Evolutionary conservation across 2,329 filamentous ascomycete species (phyloP).

Genomic region (Talaromyces sp.): DNA sequence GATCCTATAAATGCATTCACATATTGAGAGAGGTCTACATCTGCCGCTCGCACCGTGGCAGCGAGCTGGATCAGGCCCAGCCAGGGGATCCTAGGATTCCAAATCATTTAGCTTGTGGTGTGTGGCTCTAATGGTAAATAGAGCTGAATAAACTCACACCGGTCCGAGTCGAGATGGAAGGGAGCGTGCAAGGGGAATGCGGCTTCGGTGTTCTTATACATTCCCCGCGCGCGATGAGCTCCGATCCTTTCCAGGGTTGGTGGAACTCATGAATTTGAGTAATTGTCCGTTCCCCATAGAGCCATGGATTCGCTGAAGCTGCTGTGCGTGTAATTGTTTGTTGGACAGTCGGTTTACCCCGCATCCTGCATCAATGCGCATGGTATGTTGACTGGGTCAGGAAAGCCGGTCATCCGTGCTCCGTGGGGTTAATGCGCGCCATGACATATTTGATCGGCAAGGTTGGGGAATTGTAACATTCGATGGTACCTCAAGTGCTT

Average conservation of each 20-base stretch:
- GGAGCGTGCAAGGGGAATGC: background rate
- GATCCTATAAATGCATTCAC: constrained; percentile 54
- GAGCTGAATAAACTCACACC: no score
- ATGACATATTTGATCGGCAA: constrained; percentile 14
- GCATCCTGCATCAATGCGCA: constrained; percentile 1
- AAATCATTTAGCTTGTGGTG: background rate
- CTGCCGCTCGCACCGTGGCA: background rate
- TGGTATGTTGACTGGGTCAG: background rate
- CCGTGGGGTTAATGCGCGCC: background rate
- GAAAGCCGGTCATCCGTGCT: background rate
- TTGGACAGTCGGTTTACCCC: constrained; percentile 2
- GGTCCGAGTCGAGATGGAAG: no score
- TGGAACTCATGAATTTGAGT: background rate
- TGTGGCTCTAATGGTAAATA: no score
- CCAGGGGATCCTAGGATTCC: background rate
- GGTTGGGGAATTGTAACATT: constrained; percentile 5
- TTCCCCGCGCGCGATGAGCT: constrained; percentile 1
- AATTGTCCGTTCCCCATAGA: background rate
- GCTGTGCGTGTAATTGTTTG: background rate
- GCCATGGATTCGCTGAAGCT: background rate
- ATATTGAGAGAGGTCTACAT: constrained; percentile 37
- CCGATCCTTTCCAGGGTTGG: background rate
- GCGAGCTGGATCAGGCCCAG: constrained; percentile 4
- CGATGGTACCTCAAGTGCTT: background rate
- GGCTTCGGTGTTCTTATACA: constrained; percentile 10